Evolutionary conservation across 495 filamentous ascomycete species (phyloP), one percentile per base, ranked within the genome.

Genomic region (Neurospora sp.): DNA sequence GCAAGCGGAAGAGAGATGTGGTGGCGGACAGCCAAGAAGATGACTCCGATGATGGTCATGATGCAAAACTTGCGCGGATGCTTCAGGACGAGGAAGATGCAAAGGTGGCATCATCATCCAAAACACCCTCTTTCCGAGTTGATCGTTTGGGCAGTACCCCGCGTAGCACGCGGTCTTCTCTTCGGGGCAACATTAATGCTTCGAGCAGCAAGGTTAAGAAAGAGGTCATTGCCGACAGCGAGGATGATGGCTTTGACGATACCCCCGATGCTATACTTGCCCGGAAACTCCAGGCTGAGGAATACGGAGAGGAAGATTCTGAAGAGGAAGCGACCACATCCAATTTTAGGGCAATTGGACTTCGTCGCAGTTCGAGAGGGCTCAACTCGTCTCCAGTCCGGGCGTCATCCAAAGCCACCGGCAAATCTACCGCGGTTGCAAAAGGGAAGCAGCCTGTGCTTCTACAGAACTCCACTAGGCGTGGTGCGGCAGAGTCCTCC

Each of bases 61-160:
- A 92, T 80, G 86, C 83, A 20, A 84, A 84, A 44, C 75, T 93
- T 31, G 90, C 91, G 6, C 82, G 81, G 71, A 82, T 77, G 39
- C 82, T 93, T 45, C 91, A 93, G 76, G 81, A 86, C 48, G 85
- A 89, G 73, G 91, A 93, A 76, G 90, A 91, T 74, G 75, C 44
- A 2, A 71, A 72, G 2, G 61, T 70, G 4, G 68, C 73, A 16
- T 48, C n/a, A 40, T 59, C 45, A 31, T 17, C 42, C 9, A 48
- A 70, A 44, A 44, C 61, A 38, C 59, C 70, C 16, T 35, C 40
- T 69, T 40, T 38, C 72, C 31, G 31, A 20, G 27, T 65, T 65
- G 53, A 65, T 35, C 14, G 27, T 65, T 65, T 35, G 53, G 53
- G 53, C 53, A 65, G 27, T 17, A 65, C 53, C 27, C 53, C 53